Evolutionary conservation across 768 basidiomycete species (phyloP).

Genomic region (Leucocoprinus birnbaumii): DNA sequence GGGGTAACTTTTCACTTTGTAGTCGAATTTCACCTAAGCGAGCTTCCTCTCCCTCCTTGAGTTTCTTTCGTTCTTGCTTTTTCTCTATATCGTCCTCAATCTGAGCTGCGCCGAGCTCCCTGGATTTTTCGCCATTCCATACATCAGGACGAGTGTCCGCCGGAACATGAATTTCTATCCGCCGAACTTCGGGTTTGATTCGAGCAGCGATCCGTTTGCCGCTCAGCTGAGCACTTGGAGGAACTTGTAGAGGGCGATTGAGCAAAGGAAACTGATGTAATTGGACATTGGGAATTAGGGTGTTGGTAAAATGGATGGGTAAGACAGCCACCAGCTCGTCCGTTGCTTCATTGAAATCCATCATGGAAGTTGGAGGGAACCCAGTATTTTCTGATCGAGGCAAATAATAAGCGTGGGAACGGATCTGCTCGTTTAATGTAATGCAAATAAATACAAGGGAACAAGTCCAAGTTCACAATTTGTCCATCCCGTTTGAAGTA

Average conservation of each 20-base stretch:
- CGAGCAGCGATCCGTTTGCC: slow-evolving; percentile 80
- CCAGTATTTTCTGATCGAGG: neutral
- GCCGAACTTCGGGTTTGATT: slow-evolving; percentile 57
- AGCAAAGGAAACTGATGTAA: slow-evolving; percentile 82
- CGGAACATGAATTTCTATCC: slow-evolving; percentile 78
- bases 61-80: slow-evolving; percentile 55
- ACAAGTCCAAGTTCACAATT: neutral
- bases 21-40: slow-evolving; percentile 68
- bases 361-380: slow-evolving; percentile 11
- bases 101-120: slow-evolving; percentile 61
- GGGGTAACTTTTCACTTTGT: slow-evolving; percentile 68
- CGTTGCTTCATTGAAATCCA: slow-evolving; percentile 30
- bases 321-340: slow-evolving; percentile 67
- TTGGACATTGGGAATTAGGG: slow-evolving; percentile 60
- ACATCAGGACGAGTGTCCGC: slow-evolving; percentile 79
- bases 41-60: slow-evolving; percentile 51
- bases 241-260: slow-evolving; percentile 68
- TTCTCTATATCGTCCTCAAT: slow-evolving; percentile 77
- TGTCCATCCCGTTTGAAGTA: neutral
- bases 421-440: neutral
- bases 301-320: slow-evolving; percentile 70
- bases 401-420: slow-evolving; percentile 6
- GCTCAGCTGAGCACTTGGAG: slow-evolving; percentile 67
- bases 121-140: slow-evolving; percentile 72
- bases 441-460: too few relatives aligned